A percentile compares a stretch with the other conserved stretches of the same genome.
Conservation (phyloP, 768 basidiomycete species). For the Sarcodon sp. region DNA sequence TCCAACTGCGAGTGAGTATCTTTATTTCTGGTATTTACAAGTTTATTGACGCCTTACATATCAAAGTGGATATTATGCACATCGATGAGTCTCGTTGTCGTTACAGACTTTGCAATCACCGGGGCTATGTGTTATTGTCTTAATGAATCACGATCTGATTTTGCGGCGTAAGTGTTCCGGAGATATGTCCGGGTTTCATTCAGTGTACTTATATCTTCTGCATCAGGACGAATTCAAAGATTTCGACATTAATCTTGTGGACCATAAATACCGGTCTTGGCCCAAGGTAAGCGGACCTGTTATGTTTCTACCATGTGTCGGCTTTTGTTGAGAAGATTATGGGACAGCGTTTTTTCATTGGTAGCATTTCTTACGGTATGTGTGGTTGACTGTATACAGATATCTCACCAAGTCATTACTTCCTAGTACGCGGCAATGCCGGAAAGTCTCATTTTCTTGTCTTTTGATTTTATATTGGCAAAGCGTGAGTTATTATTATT, state of each 20-base stretch:
- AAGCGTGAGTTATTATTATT: conserved; percentile 6
- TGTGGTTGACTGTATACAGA: background rate
- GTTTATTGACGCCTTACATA: background rate
- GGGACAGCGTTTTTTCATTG: background rate
- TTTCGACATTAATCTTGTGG: background rate
- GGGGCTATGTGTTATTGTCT: background rate
- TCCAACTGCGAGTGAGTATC: too few relatives aligned
- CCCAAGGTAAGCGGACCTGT: background rate
- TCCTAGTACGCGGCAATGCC: conserved; percentile 8
- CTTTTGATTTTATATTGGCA: conserved; percentile 10
- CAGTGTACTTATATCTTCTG: background rate
- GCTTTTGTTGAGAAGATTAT: background rate
- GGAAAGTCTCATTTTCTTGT: conserved; percentile 9
- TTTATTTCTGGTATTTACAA: too few relatives aligned
- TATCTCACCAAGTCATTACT: background rate
- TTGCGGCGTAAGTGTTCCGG: background rate
- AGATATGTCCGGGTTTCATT: background rate
- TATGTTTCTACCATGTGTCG: background rate
- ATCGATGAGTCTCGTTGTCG: background rate
- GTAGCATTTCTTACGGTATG: background rate
- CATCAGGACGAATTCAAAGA: background rate
- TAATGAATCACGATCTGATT: background rate
- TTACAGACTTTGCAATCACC: background rate
- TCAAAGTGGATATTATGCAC: background rate
- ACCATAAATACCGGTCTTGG: background rate